Evolutionary conservation across 331 rosid species (phyloP), one percentile per base, ranked within the genome.

Genomic region (Prunus yedoensis): DNA sequence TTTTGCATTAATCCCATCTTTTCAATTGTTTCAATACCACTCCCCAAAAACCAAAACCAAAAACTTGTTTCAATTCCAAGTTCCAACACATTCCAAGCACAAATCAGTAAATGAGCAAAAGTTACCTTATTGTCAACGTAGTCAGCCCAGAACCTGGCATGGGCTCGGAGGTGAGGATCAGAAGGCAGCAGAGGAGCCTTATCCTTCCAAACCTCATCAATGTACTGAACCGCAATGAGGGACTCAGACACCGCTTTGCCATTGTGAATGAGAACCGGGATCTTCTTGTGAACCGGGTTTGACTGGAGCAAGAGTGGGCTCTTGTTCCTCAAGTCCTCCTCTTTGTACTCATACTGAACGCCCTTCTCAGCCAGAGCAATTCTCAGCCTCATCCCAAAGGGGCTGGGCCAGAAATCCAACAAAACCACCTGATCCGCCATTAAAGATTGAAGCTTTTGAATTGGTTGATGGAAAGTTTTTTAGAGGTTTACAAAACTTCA

Each of bases 101-200:
- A 38, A 18, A 0, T 32, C 0, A 10, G 50, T 46, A 46, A 25
- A 28, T 5, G 1, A 30, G 35, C 4, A 59, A 59, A 71, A 63
- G 18, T 3, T 20, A 78, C 82, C 78, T 71, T 78, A n/a, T 72
- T 71, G 60, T 78, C 74, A 21, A 78, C 61, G 38, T 50, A 78
- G 68, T 78, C 82, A 46, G 67, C 82, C 78, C 68, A 78, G 53
- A 78, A 78, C 61, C 73, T 64, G 53, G 82, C 82, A 13, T 78
- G 77, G 41, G 82, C 54, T 66, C 23, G 54, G 4, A 71, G 61
- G 10, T 54, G 46, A 54, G 82, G 78, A 66, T 73, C 59, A 10
- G 82, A 79, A 38, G 78, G 82, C 28, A 72, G 45, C 62, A 79
- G 52, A 8, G 78, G 70, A 28, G 78, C 20, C 15, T 43, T 60